These are phyloP conservation scores for Halteria grandinella DNA, from an alignment of 73 alveolate species.

Conservation along the genomic window DNA sequence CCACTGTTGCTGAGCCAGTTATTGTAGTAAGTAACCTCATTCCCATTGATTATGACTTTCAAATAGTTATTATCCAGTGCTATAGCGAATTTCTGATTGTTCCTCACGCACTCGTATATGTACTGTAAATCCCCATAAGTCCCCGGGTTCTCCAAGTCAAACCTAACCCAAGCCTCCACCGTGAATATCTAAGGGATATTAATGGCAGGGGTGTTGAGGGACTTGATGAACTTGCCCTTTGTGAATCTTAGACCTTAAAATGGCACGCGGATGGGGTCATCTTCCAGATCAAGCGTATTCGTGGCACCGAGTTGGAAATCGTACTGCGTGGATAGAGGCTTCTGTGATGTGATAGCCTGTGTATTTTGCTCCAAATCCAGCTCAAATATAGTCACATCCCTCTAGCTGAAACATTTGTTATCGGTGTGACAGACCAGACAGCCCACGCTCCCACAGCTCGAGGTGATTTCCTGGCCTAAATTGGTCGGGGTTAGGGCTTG, in stretches of 20 bases:
- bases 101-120: background rate
- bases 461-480: background rate
- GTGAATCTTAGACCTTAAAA: conserved; percentile 28
- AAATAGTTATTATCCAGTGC: conserved; percentile 13
- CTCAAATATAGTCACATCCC: conserved; percentile 3
- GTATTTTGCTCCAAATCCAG: conserved; percentile 4
- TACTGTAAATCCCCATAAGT: conserved; percentile 5
- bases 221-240: too few relatives aligned
- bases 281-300: background rate
- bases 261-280: conserved; percentile 24
- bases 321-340: background rate
- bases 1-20: background rate
- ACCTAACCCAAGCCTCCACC: conserved; percentile 37
- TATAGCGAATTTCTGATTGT: background rate
- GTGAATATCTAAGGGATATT: background rate
- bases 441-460: conserved; percentile 21
- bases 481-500: background rate
- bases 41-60: background rate
- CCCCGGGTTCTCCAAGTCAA: background rate
- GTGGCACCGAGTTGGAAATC: background rate
- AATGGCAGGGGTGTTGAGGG: conserved; percentile 6
- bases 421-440: background rate
- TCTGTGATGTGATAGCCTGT: background rate
- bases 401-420: background rate
- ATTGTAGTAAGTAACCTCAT: background rate